Base-by-base conservation (phyloP, 2,329 filamentous ascomycete species). In the Ophiostoma pallidulum region DNA sequence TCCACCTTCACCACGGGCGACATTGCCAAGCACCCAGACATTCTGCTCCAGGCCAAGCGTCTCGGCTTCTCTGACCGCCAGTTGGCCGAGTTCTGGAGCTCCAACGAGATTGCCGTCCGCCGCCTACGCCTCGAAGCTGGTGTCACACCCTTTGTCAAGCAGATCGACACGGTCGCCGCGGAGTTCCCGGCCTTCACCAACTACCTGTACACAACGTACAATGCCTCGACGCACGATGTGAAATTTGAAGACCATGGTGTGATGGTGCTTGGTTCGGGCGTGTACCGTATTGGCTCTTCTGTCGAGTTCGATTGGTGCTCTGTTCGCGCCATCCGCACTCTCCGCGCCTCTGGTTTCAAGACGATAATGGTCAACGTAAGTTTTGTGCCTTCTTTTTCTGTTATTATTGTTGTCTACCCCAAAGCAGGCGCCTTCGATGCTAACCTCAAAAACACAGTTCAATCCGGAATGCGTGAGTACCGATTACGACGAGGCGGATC, bases 281-380 rank as follows among this genome's bases (percentile, higher is more conserved):
- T 96, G 9, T 97, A 97, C 73, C 81, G 92, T 52, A 98, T 98
- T 55, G 92, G 92, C 56, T 96, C 90, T 0, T 96, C 91, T 0
- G 92, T 98, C 50, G 92, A 98, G 63, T 98, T 98, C 65, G 92
- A 98, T 66, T 98, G 92, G 92, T 97, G 92, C 65, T 95, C 92
- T 4, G 92, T 98, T 24, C 77, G 91, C 51, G 88, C 92, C 6
- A 94, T 97, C 53, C 82, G 91, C 53, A 97, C 92, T 2, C 76
- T 98, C 8, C 80, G 92, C 43, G 79, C 86, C 55, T 78, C 82
- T 51, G 86, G 86, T 3, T 80, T 84, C 72, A 97, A 97, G 74
- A 97, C 92, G 0, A 82, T 97, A 59, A 97, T 97, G 91, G 82
- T 94, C 42, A 94, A 94, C 59, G 54, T 59, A 51, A 47, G 57